Percentiles rank a stretch among this genome's conserved stretches.
These are phyloP conservation scores for Ophiognomonia clavigignenti-juglandacearum DNA, from an alignment of 2,329 filamentous ascomycete genomes.

Conservation along the genomic window DNA sequence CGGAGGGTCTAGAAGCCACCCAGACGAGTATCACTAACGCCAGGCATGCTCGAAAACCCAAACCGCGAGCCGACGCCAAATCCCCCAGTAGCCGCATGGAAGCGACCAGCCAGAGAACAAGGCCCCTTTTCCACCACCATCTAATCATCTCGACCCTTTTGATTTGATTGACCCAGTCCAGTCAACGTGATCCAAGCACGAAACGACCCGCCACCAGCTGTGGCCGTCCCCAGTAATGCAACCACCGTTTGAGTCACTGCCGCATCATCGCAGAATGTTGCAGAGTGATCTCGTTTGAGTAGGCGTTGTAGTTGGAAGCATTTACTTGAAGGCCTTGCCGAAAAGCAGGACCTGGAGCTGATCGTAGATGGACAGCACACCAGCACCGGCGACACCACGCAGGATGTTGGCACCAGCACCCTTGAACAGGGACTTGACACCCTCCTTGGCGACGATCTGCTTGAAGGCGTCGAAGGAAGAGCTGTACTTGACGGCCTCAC, in stretches of 20 bases:
- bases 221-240: slow-evolving; percentile 12
- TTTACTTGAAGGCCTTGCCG: slow-evolving; percentile 95
- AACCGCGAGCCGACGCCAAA: slow-evolving; percentile 10
- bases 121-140: slow-evolving; percentile 24
- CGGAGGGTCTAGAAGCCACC: slow-evolving; percentile 17
- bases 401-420: slow-evolving; percentile 99
- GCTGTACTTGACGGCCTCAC: slow-evolving; percentile 99
- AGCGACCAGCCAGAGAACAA: slow-evolving; percentile 24
- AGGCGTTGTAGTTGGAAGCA: slow-evolving; percentile 38
- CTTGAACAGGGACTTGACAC: slow-evolving; percentile 99
- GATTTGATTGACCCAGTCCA: slow-evolving; percentile 15
- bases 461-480: slow-evolving; percentile 89
- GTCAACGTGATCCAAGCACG: slow-evolving; percentile 23
- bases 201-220: slow-evolving; percentile 15
- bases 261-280: slow-evolving; percentile 22
- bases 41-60: slow-evolving; percentile 17
- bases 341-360: slow-evolving; percentile 99
- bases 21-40: slow-evolving; percentile 18
- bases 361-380: slow-evolving; percentile 99
- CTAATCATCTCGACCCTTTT: slow-evolving; percentile 18
- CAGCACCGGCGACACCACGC: slow-evolving; percentile 99
- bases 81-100: slow-evolving; percentile 1
- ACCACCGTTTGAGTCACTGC: slow-evolving; percentile 38
- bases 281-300: slow-evolving; percentile 40
- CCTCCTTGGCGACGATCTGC: slow-evolving; percentile 97